Base-by-base conservation (phyloP, 495 filamentous ascomycete genomes). In the Penicillium dipodomyicola region DNA sequence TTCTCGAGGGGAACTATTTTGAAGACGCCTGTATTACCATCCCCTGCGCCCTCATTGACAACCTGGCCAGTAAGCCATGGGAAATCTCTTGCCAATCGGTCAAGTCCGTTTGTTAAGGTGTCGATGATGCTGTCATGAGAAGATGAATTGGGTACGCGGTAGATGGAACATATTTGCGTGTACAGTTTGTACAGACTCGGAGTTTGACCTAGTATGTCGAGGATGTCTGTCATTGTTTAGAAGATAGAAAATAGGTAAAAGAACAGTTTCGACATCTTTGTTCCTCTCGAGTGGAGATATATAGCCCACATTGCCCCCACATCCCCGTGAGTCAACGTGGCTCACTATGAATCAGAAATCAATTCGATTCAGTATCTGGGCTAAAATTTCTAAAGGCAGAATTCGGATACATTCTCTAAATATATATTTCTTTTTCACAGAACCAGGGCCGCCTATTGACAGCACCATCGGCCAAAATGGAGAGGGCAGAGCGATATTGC, bases 51-150 rank as follows among this genome's bases (percentile, higher is more conserved):
- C 48, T 80, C 72, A 8, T 74, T 70, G 37, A 81, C 60, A n/a
- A 83, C 75, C 35, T 80, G 67, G 7, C 81, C 82, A 11, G 82
- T 74, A 40, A 82, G 56, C 80, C 81, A 84, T 17, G 82, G 83
- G 57, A 83, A 80, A 47, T 54, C 66, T 11, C 49, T 54, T 27
- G 68, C 52, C 14, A 81, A 64, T 35, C 65, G 52, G 51, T 67
- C 64, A 17, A 81, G 69, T 20, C 77, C 76, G 15, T 59, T 55
- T 15, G 46, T 61, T n/a, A 81, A 52, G 0, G 61, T 71, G 15
- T 52, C 43, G 52, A 71, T 58, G 49, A 80, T 73, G 4, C 43
- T 19, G 12, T 59, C 50, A 25, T 68, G 56, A 27, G 57, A 55
- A 7, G 65, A 69, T 27, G 50, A 27, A n/a, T 73, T 57, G 19